Evolutionary conservation across 148 eudicot genomes (phyloP).

Genomic region (Vaccinium vitisidaea): DNA sequence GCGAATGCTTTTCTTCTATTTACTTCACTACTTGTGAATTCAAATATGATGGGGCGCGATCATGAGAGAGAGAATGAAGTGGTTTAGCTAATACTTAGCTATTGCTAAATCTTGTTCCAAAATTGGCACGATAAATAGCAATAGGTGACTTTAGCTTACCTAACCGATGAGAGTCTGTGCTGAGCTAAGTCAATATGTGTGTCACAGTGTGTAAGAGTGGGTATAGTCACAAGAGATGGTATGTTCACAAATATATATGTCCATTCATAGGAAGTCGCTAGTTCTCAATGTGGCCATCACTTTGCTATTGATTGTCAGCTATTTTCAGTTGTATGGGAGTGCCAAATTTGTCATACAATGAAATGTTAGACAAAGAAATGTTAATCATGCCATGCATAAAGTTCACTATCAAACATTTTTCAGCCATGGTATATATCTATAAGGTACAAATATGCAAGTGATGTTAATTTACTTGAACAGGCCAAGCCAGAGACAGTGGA

Average conservation of each 20-base stretch:
- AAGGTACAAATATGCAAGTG: background rate
- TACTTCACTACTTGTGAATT: background rate
- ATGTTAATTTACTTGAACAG: conserved; percentile 13
- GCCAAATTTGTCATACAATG: background rate
- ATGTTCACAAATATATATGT: background rate
- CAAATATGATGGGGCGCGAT: background rate
- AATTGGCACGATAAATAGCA: no score
- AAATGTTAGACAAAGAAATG: background rate
- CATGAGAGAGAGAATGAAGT: no score
- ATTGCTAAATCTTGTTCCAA: no score
- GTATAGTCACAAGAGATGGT: background rate
- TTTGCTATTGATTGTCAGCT: background rate
- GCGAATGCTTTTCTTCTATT: background rate
- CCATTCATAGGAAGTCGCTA: background rate
- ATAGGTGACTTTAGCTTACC: no score
- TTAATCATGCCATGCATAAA: background rate
- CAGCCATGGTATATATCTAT: background rate
- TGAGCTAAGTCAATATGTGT: no score
- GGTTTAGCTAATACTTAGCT: no score
- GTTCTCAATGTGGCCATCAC: background rate
- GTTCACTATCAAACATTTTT: background rate
- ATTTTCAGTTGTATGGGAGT: background rate
- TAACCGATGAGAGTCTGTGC: no score
- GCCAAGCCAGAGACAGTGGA: conserved; percentile 40
- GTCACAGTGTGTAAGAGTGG: no score